Conservation (phyloP, 2,329 filamentous ascomycete genomes). For the Myotisia sp. region DNA sequence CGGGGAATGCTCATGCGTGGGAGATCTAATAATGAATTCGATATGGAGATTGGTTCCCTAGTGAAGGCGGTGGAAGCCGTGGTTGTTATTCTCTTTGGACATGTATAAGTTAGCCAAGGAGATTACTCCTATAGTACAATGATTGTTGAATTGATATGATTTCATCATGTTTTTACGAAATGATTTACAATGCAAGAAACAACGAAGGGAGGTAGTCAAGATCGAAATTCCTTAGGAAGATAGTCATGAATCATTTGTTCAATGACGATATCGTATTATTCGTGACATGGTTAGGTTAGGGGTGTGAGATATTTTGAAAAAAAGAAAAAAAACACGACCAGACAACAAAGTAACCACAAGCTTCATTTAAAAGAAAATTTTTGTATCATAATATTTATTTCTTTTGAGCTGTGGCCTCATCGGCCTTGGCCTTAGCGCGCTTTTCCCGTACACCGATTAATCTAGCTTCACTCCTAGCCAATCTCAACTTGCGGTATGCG, state of each 20-base stretch:
- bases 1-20: slow-evolving; percentile 20
- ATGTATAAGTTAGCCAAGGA: slow-evolving; percentile 1
- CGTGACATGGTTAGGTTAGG: slow-evolving; percentile 1
- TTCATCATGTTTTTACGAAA: too few species aligned
- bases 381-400: slow-evolving; percentile 28
- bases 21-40: slow-evolving; percentile 11
- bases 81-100: slow-evolving; percentile 21
- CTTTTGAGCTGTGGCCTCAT: slow-evolving; percentile 46
- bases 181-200: too few species aligned
- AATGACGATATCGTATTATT: slow-evolving; percentile 6
- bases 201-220: too few species aligned
- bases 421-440: slow-evolving; percentile 70
- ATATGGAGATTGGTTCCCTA: slow-evolving; percentile 18
- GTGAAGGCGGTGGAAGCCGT: slow-evolving; percentile 25
- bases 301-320: background rate
- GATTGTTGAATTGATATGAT: background rate
- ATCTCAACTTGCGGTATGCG: slow-evolving; percentile 75
- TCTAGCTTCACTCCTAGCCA: slow-evolving; percentile 70
- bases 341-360: slow-evolving; percentile 8
- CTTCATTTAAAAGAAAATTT: slow-evolving; percentile 4
- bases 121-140: background rate
- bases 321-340: slow-evolving; percentile 10
- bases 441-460: slow-evolving; percentile 78
- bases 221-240: too few species aligned
- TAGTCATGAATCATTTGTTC: slow-evolving; percentile 3